Evolutionary conservation across 352 stramenopile species (phyloP), one percentile per base, ranked within the genome.

Genomic region (Phytophthora nicotianae): DNA sequence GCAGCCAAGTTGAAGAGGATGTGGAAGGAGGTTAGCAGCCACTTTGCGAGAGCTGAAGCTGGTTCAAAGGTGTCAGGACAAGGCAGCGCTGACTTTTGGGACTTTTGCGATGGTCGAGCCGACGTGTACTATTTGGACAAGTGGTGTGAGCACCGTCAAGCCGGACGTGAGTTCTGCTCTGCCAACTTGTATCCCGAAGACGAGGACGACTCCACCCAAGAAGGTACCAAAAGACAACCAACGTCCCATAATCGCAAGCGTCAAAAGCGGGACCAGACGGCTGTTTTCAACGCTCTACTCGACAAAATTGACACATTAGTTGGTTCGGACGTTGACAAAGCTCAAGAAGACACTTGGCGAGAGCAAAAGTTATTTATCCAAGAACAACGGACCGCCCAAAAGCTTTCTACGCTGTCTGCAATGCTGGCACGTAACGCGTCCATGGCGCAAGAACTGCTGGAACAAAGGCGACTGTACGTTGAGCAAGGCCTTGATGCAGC

Each of bases 21-120:
- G 8, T 48, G 35, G 21, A 57, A 53, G 10, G 32, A 53, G 4
- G 32, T 3, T 17, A 40, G 23, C 14, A 10, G 32, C 0, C 4
- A 6, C 0, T 17, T 4, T 16, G 19, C 46, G 0, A 3, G 43
- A 29, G n/a, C 40, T 14, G 40, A 46, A 26, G 40, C 17, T 4
- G 26, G 8, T 2, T 46, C 3, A 10, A 46, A 26, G 16, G 2
- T 46, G 8, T 26, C 40, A 5, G 40, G 40, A 46, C 8, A 17
- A 46, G n/a, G n/a, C n/a, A n/a, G n/a, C n/a, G n/a, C n/a, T 17
- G 41, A 48, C 4, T 48, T 32, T n/a, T 48, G 41, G 41, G 17
- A 17, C 11, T 48, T 24, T 13, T 48, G 41, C 17, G 8, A 17
- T 16, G 20, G 41, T n/a, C n/a, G n/a, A n/a, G n/a, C n/a, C n/a